These are phyloP conservation scores for Vararia minispora DNA, from an alignment of 768 basidiomycete species.

Conservation along the genomic window DNA sequence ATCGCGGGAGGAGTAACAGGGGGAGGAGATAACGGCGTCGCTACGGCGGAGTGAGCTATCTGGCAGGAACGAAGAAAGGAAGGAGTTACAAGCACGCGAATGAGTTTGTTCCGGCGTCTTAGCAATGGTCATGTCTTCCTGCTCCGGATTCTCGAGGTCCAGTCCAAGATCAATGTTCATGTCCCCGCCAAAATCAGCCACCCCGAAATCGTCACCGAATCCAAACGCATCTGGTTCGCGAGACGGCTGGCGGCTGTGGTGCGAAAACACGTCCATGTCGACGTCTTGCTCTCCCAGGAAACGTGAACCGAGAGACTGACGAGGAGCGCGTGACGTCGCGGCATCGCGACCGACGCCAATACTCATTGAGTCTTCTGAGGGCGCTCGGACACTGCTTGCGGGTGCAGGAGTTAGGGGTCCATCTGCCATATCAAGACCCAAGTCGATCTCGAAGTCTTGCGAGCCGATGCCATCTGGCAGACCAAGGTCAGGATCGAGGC, in stretches of 20 bases:
- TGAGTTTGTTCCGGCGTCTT: slow-evolving; percentile 50
- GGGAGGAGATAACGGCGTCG: slow-evolving; percentile 65
- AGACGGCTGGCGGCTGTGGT: slow-evolving; percentile 50
- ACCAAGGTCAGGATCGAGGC: slow-evolving; percentile 68
- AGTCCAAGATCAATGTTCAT: slow-evolving; percentile 60
- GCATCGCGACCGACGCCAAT: slow-evolving; percentile 75
- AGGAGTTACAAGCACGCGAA: slow-evolving; percentile 57
- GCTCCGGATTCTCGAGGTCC: slow-evolving; percentile 58
- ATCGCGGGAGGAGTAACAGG: slow-evolving; percentile 70
- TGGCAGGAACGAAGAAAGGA: not conserved
- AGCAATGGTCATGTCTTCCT: too few relatives aligned
- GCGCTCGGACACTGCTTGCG: slow-evolving; percentile 12
- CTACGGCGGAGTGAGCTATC: slow-evolving; percentile 24
- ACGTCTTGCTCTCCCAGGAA: slow-evolving; percentile 40
- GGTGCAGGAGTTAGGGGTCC: slow-evolving; percentile 27
- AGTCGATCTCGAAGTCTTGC: slow-evolving; percentile 69
- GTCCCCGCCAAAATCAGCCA: slow-evolving; percentile 37
- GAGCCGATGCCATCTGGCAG: slow-evolving; percentile 79
- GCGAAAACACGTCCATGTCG: slow-evolving; percentile 56
- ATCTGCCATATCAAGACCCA: slow-evolving; percentile 72
- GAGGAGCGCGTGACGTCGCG: slow-evolving; percentile 27
- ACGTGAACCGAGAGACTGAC: slow-evolving; percentile 52
- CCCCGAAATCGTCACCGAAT: slow-evolving; percentile 44
- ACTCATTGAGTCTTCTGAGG: slow-evolving; percentile 39
- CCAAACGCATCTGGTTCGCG: too few relatives aligned